Evolutionary conservation across 192 early-diverging fungal species (phyloP).

Genomic region (Backusella sp.): DNA sequence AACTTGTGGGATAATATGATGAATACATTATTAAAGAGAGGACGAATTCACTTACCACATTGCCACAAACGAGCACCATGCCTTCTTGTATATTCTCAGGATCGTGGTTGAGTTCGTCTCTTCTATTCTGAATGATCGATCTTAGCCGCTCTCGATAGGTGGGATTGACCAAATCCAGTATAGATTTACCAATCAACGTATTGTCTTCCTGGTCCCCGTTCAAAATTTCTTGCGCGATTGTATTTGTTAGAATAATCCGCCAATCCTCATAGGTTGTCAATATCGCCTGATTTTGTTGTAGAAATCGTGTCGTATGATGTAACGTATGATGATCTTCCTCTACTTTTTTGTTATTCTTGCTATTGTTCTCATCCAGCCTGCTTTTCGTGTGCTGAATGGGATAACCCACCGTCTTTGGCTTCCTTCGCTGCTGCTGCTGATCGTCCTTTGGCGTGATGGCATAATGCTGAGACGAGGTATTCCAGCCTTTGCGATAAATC

Average conservation of each 20-base stretch:
- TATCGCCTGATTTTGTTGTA: constrained; percentile 58
- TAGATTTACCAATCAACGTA: background rate
- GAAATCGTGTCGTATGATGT: constrained; percentile 48
- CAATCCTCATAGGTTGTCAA: constrained; percentile 51
- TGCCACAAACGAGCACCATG: constrained; percentile 26
- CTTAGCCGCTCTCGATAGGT: background rate
- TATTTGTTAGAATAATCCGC: constrained; percentile 52
- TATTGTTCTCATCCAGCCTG: background rate
- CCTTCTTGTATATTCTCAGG: constrained; percentile 2
- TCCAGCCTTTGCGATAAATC: background rate
- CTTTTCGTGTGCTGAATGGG: background rate
- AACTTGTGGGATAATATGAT: constrained; percentile 27
- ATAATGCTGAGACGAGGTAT: background rate
- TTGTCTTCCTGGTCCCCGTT: background rate
- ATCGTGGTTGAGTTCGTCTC: background rate
- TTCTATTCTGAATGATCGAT: background rate
- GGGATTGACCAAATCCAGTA: constrained; percentile 20
- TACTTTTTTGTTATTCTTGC: background rate
- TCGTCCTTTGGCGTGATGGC: background rate
- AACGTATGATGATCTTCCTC: background rate
- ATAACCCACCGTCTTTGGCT: background rate
- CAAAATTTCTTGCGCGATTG: constrained; percentile 40
- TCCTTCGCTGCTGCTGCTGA: background rate
- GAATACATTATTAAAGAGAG: background rate
- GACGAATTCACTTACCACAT: constrained; percentile 13